These are phyloP conservation scores for Schrenkiella parvula DNA, from an alignment of 345 rosid species.

Conservation along the genomic window DNA sequence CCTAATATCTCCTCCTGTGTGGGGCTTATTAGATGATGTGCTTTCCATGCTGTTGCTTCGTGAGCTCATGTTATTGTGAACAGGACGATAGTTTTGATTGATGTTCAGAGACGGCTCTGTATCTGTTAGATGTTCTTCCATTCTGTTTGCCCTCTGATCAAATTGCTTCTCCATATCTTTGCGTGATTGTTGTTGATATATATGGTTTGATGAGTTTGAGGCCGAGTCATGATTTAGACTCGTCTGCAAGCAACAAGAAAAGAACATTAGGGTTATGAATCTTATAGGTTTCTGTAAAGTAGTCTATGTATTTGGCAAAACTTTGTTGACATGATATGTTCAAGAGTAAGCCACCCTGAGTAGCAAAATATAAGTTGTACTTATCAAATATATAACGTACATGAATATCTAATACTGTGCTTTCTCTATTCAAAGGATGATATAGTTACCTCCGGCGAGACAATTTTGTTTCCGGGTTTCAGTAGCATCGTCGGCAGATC, in stretches of 20 bases:
- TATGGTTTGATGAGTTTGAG: background rate
- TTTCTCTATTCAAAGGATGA: background rate
- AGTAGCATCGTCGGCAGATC: conserved; percentile 15
- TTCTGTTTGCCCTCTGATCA: conserved; percentile 6
- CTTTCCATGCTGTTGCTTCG: conserved; percentile 14
- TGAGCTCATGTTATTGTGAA: conserved; percentile 7
- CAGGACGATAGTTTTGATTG: background rate
- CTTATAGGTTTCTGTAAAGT: background rate
- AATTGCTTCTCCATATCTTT: conserved; percentile 8
- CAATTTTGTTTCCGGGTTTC: conserved; percentile 12
- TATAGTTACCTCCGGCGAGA: conserved; percentile 18
- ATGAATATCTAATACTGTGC: background rate
- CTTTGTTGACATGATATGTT: background rate
- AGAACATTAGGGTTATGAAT: background rate
- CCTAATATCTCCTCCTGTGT: conserved; percentile 44
- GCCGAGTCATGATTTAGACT: conserved; percentile 16
- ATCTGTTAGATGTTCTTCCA: background rate
- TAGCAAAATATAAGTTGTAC: background rate
- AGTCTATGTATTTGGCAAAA: background rate
- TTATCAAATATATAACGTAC: background rate
- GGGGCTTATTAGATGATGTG: conserved; percentile 31
- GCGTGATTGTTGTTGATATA: conserved; percentile 7
- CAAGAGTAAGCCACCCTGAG: background rate
- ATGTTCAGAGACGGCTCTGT: conserved; percentile 1
- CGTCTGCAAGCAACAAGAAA: conserved; percentile 6